phyloP scores from a whole-genome alignment of 345 rosid genomes.

The Leavenworthia alabamica region DNA sequence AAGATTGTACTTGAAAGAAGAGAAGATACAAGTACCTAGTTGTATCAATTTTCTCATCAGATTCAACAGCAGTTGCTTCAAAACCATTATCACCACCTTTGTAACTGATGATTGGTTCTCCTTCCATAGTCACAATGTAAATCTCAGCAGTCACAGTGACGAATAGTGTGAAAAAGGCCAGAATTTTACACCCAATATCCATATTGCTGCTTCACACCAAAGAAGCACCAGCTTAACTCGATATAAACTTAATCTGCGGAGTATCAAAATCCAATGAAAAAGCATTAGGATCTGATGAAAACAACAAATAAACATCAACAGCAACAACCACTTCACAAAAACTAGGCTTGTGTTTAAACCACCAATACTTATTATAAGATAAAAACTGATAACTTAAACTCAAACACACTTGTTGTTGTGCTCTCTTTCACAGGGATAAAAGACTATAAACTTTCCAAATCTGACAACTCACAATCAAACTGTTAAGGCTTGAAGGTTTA shows the following conservation, averaged over 20 bases:
- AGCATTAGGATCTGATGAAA: neutral
- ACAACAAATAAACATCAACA: neutral
- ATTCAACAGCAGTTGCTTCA: slow-evolving; percentile 81
- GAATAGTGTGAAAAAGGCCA: slow-evolving; percentile 40
- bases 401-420: neutral
- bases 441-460: neutral
- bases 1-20: neutral
- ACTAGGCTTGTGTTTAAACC: neutral
- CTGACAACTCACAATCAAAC: neutral
- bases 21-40: slow-evolving; percentile 41
- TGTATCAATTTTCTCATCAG: slow-evolving; percentile 75
- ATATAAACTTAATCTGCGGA: slow-evolving; percentile 15
- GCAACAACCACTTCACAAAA: slow-evolving; percentile 4
- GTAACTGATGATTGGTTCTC: slow-evolving; percentile 85
- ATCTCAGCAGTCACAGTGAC: slow-evolving; percentile 51
- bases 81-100: slow-evolving; percentile 82
- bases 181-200: slow-evolving; percentile 16
- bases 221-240: slow-evolving; percentile 26
- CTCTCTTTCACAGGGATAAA: neutral
- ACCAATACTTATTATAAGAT: slow-evolving; percentile 1
- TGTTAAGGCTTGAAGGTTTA: neutral
- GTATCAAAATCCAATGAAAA: neutral
- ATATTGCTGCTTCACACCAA: slow-evolving; percentile 21
- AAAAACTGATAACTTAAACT: neutral
- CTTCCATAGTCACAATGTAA: slow-evolving; percentile 82